Base-by-base conservation (phyloP, 2,329 filamentous ascomycete genomes). In the Sporothrix sp. region DNA sequence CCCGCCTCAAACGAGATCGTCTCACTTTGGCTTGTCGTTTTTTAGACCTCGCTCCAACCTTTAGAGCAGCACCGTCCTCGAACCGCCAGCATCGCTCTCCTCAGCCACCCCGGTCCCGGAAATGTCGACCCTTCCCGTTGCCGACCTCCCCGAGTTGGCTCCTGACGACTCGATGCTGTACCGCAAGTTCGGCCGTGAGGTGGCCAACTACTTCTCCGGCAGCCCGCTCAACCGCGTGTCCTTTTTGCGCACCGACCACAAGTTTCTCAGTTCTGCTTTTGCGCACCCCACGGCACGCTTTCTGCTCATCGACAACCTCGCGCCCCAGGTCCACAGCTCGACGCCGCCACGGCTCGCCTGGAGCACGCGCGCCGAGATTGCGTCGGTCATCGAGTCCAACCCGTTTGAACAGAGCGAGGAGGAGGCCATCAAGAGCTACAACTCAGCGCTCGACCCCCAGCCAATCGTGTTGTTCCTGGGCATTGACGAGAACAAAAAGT, bases 391-490 rank as follows among this genome's bases (percentile, higher is more conserved):
- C 18, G 85, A 87, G 1, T 61, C 75, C 2, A 78, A 87, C 50
- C 81, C 84, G 0, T 96, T 89, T 64, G 73, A 71, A 18, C 74
- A 76, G 58, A 73, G 74, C 1, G 91, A 97, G 64, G 81, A 83
- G 58, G 82, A 93, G 40, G 64, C 82, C 57, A 75, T 94, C 54
- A 78, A 79, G 60, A 70, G 74, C 28, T 96, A 82, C 65, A 83
- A 95, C 67, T 94, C 87, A 27, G 70, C 73, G 4, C 23, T 32
- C 13, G 70, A 77, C 49, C 79, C 79, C 14, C 67, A 72, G 18
- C 84, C 89, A 3, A 76, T 87, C 55, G 72, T 96, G 47, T 73
- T 97, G 48, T 96, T 97, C 63, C 70, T 97, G 25, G 91, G 91
- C 0, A 67, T 96, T 43, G 81, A 95, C 58, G 88, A 95, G 59